Percentiles rank a stretch among this genome's conserved stretches.
phyloP scores from a whole-genome alignment of 2,329 filamentous ascomycete genomes.

The Colletotrichum truncatum region DNA sequence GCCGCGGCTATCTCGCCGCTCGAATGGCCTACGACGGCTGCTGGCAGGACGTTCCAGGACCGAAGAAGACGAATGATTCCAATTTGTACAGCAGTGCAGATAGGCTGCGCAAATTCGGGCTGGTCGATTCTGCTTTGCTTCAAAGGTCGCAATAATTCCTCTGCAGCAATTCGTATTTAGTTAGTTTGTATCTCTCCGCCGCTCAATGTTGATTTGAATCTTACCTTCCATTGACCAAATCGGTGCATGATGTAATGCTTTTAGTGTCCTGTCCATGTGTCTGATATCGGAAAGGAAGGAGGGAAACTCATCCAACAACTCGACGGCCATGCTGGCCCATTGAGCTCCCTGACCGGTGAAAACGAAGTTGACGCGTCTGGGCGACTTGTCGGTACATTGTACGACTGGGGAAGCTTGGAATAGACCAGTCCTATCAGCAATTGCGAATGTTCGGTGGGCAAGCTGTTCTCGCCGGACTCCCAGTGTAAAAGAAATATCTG shows the following conservation, averaged over 20 bases:
- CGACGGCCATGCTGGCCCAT: slow-evolving; percentile 39
- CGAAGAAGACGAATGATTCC: slow-evolving; percentile 49
- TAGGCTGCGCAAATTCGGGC: slow-evolving; percentile 40
- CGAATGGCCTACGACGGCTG: slow-evolving; percentile 51
- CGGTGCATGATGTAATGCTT: slow-evolving; percentile 19
- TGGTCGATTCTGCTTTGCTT: too few relatives aligned
- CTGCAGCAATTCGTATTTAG: too few relatives aligned
- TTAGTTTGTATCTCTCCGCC: too few relatives aligned
- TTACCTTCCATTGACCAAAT: slow-evolving; percentile 34
- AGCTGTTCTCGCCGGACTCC: not conserved
- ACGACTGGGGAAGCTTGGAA: slow-evolving; percentile 41
- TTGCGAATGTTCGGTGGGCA: slow-evolving; percentile 37
- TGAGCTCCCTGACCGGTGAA: slow-evolving; percentile 45
- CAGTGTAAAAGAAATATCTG: not conserved
- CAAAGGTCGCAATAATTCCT: too few relatives aligned
- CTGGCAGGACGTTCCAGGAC: slow-evolving; percentile 39
- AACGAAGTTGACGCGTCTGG: slow-evolving; percentile 20
- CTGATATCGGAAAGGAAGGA: slow-evolving; percentile 8
- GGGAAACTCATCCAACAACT: slow-evolving; percentile 29
- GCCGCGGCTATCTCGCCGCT: slow-evolving; percentile 55
- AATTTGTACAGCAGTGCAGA: slow-evolving; percentile 47
- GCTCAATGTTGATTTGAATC: too few relatives aligned
- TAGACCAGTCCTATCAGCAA: slow-evolving; percentile 42
- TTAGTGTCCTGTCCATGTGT: slow-evolving; percentile 30
- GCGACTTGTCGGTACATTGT: not conserved